phyloP scores from a whole-genome alignment of 108 stramenopile genomes.

The Cyclotella atomus region DNA sequence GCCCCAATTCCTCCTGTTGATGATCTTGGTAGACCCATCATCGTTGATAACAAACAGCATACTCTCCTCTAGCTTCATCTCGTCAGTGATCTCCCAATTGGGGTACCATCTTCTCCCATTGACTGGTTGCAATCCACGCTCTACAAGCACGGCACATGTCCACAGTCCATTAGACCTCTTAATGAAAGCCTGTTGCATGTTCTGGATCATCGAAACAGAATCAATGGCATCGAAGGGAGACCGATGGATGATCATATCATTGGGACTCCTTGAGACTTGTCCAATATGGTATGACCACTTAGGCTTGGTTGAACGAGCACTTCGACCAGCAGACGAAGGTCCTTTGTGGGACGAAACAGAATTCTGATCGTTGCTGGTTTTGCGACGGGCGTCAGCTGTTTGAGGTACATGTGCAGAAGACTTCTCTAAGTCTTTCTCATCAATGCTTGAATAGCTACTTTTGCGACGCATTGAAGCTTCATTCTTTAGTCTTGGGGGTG shows the following conservation, averaged over 20 bases:
- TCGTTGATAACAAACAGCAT: conserved; percentile 26
- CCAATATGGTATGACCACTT: conserved; percentile 5
- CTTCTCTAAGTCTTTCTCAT: background rate
- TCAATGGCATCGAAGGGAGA: conserved; percentile 7
- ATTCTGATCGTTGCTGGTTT: background rate
- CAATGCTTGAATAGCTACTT: background rate
- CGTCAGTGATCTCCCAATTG: conserved; percentile 3
- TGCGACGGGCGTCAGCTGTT: background rate
- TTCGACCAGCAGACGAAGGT: background rate
- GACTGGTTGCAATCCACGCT: conserved; percentile 17
- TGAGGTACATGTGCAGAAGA: background rate
- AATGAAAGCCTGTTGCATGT: conserved; percentile 14
- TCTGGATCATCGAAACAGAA: conserved; percentile 14
- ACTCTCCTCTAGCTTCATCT: conserved; percentile 17
- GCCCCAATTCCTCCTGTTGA: conserved; percentile 10
- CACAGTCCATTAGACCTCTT: conserved; percentile 25
- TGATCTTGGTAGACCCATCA: conserved; percentile 26
- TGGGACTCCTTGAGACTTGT: conserved; percentile 11
- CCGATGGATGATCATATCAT: conserved; percentile 20
- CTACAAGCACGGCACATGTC: conserved; percentile 23
- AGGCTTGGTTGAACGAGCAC: background rate
- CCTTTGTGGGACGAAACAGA: background rate
- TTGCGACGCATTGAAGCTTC: background rate
- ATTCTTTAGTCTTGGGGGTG: background rate
- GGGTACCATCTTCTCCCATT: conserved; percentile 9